Conservation (phyloP, 495 filamentous ascomycete species). For the Polyplosphaeria fusca region DNA sequence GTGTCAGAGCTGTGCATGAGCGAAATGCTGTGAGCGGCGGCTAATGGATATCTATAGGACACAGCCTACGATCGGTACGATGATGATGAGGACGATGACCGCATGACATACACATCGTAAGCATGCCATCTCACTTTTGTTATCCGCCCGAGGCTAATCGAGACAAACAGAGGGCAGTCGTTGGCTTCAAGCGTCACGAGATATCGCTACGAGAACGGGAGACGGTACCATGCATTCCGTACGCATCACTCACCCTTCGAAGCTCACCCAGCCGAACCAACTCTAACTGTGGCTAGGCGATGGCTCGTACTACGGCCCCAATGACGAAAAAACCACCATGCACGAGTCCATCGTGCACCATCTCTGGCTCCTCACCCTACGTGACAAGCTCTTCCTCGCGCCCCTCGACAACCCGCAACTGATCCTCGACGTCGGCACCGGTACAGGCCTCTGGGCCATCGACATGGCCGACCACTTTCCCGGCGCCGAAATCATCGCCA, state of each 20-base stretch:
- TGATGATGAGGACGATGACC: constrained; percentile 24
- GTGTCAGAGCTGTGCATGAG: too few relatives aligned
- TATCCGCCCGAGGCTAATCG: neutral
- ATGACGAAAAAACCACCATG: constrained; percentile 22
- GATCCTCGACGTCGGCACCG: constrained; percentile 40
- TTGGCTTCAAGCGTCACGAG: constrained; percentile 34
- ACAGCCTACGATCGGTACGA: constrained; percentile 8
- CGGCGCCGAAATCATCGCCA: constrained; percentile 25
- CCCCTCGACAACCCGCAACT: constrained; percentile 35
- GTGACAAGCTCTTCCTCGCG: constrained; percentile 37
- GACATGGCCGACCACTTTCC: constrained; percentile 33
- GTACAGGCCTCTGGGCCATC: constrained; percentile 41
- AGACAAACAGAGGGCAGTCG: constrained; percentile 28
- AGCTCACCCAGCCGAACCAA: neutral
- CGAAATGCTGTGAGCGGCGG: too few relatives aligned
- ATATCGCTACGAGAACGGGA: constrained; percentile 39
- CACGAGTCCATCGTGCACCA: constrained; percentile 35
- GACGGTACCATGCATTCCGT: constrained; percentile 39
- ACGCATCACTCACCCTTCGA: neutral
- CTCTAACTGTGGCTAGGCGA: constrained; percentile 18
- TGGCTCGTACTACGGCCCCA: constrained; percentile 29
- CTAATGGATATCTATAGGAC: too few relatives aligned
- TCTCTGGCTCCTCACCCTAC: constrained; percentile 33
- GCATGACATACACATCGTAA: constrained; percentile 28
- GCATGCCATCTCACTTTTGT: neutral